These are phyloP conservation scores for Polychaeton citri DNA, from an alignment of 2,329 filamentous ascomycete genomes.

Conservation along the genomic window DNA sequence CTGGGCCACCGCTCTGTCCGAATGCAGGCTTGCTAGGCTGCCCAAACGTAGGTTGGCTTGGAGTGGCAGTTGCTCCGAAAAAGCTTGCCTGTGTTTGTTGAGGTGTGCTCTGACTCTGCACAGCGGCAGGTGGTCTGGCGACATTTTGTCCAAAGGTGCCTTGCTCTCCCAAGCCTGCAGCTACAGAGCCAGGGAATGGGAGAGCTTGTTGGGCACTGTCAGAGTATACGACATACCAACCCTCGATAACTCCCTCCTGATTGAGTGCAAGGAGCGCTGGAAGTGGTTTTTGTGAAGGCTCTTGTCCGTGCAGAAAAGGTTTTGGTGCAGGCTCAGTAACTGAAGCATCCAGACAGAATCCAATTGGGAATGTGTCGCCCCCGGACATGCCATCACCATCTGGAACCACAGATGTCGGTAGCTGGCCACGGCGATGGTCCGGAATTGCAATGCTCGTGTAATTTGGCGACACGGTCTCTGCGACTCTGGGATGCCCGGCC, in stretches of 20 bases:
- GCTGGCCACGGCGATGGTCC: constrained; percentile 61
- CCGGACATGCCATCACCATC: constrained; percentile 27
- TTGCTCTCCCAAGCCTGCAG: constrained; percentile 10
- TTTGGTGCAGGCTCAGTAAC: constrained; percentile 23
- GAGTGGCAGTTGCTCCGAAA: neutral
- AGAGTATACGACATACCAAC: constrained; percentile 88
- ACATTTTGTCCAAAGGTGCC: neutral
- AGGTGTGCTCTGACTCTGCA: neutral
- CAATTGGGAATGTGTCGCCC: constrained; percentile 65
- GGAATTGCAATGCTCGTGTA: constrained; percentile 62
- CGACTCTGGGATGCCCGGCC: constrained; percentile 36
- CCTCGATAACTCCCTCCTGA: constrained; percentile 69
- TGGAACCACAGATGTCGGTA: constrained; percentile 44
- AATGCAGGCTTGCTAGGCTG: constrained; percentile 6
- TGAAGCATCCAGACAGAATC: constrained; percentile 58
- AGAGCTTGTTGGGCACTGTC: constrained; percentile 66
- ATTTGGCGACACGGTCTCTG: constrained; percentile 47
- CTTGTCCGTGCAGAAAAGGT: constrained; percentile 53
- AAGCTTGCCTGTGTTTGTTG: constrained; percentile 11
- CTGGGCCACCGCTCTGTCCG: constrained; percentile 2
- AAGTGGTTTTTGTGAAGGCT: constrained; percentile 65
- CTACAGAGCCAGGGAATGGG: constrained; percentile 57
- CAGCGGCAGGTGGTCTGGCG: neutral
- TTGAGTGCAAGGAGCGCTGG: constrained; percentile 78
- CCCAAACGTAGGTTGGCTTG: constrained; percentile 14